phyloP scores from a whole-genome alignment of 805 yeast genomes.

The Yarrowia osloensis region DNA sequence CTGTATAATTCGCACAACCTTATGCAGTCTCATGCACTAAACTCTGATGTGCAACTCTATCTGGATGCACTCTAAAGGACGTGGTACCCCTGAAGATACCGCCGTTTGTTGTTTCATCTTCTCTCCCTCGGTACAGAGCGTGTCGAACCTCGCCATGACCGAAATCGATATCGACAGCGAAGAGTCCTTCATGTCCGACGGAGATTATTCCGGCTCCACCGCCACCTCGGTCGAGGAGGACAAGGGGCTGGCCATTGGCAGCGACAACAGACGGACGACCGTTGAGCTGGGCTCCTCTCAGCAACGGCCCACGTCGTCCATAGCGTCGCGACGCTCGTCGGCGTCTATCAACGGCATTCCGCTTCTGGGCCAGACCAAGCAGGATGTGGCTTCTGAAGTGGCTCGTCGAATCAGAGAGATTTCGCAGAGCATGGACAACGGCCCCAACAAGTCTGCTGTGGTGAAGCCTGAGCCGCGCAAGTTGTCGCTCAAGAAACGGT shows the following conservation, averaged over 20 bases:
- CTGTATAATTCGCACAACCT: too few relatives aligned
- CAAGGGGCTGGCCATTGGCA: background rate
- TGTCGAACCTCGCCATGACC: conserved; percentile 3
- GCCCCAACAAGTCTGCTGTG: background rate
- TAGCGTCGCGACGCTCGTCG: background rate
- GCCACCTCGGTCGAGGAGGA: conserved; percentile 9
- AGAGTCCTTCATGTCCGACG: conserved; percentile 24
- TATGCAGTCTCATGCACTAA: too few relatives aligned
- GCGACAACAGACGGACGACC: background rate
- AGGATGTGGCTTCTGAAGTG: conserved; percentile 22
- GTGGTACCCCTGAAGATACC: background rate
- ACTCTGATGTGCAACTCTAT: background rate
- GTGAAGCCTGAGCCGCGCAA: conserved; percentile 10
- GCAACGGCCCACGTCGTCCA: background rate
- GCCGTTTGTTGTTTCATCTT: background rate
- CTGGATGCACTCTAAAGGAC: background rate
- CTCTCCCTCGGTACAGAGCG: background rate
- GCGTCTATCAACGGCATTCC: conserved; percentile 26
- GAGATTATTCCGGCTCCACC: background rate
- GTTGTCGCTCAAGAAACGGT: conserved; percentile 15
- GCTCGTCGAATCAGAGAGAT: conserved; percentile 19
- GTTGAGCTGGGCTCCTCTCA: background rate
- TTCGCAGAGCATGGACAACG: background rate
- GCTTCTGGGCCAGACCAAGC: conserved; percentile 1
- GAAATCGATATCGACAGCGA: conserved; percentile 21